Conservation (phyloP, 2,329 filamentous ascomycete species). For the Verticillium nonalfalfae region DNA sequence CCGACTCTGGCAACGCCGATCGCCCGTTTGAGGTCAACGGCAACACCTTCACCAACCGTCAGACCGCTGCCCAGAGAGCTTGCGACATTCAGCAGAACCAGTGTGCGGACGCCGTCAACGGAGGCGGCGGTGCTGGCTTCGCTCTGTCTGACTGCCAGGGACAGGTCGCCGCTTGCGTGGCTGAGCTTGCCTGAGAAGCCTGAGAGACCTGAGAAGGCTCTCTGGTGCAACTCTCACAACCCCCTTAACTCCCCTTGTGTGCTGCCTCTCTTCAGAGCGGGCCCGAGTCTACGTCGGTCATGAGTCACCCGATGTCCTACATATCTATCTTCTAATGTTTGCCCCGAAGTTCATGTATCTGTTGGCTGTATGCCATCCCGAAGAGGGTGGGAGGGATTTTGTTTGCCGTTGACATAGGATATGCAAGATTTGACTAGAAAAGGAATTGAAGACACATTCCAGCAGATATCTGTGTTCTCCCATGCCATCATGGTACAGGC, state of each 20-base stretch:
- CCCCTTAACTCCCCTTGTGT: neutral
- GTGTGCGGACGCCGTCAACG: constrained; percentile 52
- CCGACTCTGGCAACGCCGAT: constrained; percentile 35
- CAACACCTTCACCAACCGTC: constrained; percentile 49
- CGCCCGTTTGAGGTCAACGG: constrained; percentile 52
- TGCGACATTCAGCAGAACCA: constrained; percentile 59
- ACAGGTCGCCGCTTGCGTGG: constrained; percentile 41
- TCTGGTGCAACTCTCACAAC: constrained; percentile 3
- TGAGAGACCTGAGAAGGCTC: neutral
- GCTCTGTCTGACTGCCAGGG: constrained; percentile 45
- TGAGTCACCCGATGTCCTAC: constrained; percentile 1
- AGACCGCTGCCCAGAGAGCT: constrained; percentile 50
- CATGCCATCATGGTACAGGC: neutral
- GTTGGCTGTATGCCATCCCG: constrained; percentile 1
- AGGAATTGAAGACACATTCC: constrained; percentile 12
- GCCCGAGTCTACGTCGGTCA: neutral
- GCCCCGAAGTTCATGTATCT: constrained; percentile 11
- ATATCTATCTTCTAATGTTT: constrained; percentile 14
- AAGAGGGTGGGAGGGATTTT: constrained; percentile 7
- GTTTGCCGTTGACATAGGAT: constrained; percentile 6
- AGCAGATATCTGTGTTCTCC: constrained; percentile 7
- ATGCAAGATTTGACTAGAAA: constrained; percentile 11
- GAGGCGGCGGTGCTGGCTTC: constrained; percentile 31
- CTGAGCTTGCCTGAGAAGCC: constrained; percentile 16
- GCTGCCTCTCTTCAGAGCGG: neutral